Evolutionary conservation across 2,329 filamentous ascomycete genomes (phyloP).

Genomic region (Fusarium hainanense): DNA sequence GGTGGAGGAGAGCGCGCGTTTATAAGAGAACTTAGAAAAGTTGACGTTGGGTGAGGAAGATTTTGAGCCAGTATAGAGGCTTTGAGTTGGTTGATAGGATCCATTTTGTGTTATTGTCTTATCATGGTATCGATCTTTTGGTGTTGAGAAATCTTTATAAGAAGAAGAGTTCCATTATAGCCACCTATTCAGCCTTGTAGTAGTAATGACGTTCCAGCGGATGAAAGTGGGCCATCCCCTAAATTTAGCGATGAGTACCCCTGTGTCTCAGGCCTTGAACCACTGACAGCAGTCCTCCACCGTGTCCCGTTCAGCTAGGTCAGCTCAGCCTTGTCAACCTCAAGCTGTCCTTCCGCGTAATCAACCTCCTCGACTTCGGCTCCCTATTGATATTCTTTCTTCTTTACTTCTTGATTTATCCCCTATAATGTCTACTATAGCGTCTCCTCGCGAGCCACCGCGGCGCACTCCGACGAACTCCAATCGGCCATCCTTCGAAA

Average conservation of each 20-base stretch:
- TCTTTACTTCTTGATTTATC: not conserved
- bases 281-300: slow-evolving; percentile 32
- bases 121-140: slow-evolving; percentile 8
- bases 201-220: slow-evolving; percentile 42
- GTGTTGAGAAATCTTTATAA: slow-evolving; percentile 18
- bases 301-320: slow-evolving; percentile 31
- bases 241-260: slow-evolving; percentile 34
- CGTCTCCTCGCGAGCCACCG: slow-evolving; percentile 69
- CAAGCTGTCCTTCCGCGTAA: not conserved
- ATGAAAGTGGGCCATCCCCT: slow-evolving; percentile 35
- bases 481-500: slow-evolving; percentile 77
- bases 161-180: not conserved
- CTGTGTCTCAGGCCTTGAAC: slow-evolving; percentile 24
- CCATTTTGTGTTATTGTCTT: slow-evolving; percentile 44
- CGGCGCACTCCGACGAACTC: slow-evolving; percentile 76
- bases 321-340: slow-evolving; percentile 32
- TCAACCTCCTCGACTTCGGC: not conserved
- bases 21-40: slow-evolving; percentile 74
- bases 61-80: slow-evolving; percentile 62
- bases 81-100: slow-evolving; percentile 60
- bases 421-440: slow-evolving; percentile 72
- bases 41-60: slow-evolving; percentile 62
- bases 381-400: not conserved
- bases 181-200: slow-evolving; percentile 31
- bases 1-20: slow-evolving; percentile 65